Percentiles rank a stretch among this genome's conserved stretches.
Conservation (phyloP, 257 asterid species). For the Salvia hispanica region DNA sequence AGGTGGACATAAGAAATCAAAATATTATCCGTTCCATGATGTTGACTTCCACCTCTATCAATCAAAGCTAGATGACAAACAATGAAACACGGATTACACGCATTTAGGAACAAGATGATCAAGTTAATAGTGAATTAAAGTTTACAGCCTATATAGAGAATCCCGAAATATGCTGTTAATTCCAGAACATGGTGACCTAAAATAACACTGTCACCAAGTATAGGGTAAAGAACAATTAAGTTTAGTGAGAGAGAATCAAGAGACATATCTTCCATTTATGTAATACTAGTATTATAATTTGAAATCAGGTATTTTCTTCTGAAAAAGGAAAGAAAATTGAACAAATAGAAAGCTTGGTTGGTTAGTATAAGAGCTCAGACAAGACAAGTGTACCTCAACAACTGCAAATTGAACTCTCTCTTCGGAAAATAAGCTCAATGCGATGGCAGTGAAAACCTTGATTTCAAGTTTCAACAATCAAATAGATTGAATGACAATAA, state of each 20-base stretch:
- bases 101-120: neutral
- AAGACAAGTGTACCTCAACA: conserved; percentile 63
- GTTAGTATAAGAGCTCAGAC: conserved; percentile 20
- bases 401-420: conserved; percentile 86
- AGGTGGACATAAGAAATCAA: conserved; percentile 26
- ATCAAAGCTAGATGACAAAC: conserved; percentile 16
- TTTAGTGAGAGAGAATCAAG: conserved; percentile 11
- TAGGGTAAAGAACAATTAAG: conserved; percentile 11
- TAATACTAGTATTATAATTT: conserved; percentile 6
- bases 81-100: conserved; percentile 15
- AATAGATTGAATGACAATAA: conserved; percentile 11
- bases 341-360: conserved; percentile 16
- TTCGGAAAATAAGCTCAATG: conserved; percentile 83
- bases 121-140: too few species aligned
- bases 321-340: neutral
- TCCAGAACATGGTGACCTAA: neutral
- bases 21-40: neutral
- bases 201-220: neutral
- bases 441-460: conserved; percentile 89
- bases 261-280: neutral
- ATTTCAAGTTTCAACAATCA: conserved; percentile 26
- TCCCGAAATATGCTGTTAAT: too few species aligned
- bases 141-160: too few species aligned
- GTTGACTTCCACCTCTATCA: neutral
- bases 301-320: neutral